Base-by-base conservation (phyloP, 495 filamentous ascomycete genomes). In the Aspergillus campestris region DNA sequence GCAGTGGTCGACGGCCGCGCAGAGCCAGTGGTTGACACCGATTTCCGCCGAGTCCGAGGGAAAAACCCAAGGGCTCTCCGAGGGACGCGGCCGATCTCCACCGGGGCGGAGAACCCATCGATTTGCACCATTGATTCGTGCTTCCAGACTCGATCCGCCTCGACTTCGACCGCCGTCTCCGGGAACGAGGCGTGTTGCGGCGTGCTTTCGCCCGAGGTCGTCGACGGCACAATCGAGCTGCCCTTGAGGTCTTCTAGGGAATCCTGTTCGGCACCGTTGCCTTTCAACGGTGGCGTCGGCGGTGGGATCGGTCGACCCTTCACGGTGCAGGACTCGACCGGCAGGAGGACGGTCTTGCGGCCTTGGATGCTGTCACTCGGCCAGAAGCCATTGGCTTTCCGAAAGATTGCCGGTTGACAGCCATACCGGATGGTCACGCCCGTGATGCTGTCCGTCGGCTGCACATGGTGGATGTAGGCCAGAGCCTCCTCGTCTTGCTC, bases 371-470 rank as follows among this genome's bases (percentile, higher is more conserved):
- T 83, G 59, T 96, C 94, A 47, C 87, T 87, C 7, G 87, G 86
- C 92, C 92, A 97, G 52, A 98, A 77, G 12, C 91, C 80, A 57
- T 98, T 98, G 24, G 87, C 85, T 58, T 88, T 89, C 18, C 84
- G 69, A 46, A 98, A 85, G 0, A 86, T 72, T 27, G 84, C 80
- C 37, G 85, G 74, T 47, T 83, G 78, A 55, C 89, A 95, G 50
- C 84, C 84, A 64, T 92, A 98, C 49, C 80, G 84, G 35, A 98
- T 87, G 24, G 87, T 84, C 13, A 98, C 82, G 3, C 92, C 90
- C 1, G 87, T 87, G 46, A 95, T 80, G 9, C 87, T 95, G 57
- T 97, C 94, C 29, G 74, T 74, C 5, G 82, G 73, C 46, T 79
- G 78, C 3, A 98, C 90, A 47, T 82, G 82, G 64, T 98, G 92